Base-by-base conservation (phyloP, 345 rosid genomes). In the Passiflora organensis region DNA sequence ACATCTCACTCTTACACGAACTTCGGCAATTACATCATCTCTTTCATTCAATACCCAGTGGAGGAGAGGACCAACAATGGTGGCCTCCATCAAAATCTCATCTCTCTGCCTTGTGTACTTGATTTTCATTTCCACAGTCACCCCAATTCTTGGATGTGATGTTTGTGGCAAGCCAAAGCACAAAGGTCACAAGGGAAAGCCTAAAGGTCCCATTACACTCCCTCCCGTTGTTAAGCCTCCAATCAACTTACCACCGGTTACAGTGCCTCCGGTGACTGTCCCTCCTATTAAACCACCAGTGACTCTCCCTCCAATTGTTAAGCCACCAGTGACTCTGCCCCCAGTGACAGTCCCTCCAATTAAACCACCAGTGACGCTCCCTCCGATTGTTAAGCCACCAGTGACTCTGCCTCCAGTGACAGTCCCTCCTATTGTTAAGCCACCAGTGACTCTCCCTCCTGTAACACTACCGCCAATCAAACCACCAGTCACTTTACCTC, bases 81-180 rank as follows among this genome's bases (percentile, higher is more conserved):
- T 82, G 91, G 84, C 72, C 20, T 71, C 80, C 59, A 62, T 70
- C 43, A 87, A 82, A 50, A 20, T 70, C 59, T 71, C 77, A 50
- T 78, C 89, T 50, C 73, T 88, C 12, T 68, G 80, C 68, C 60
- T 86, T 24, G 64, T 77, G 68, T 70, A 49, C 76, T 64, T 84
- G 72, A 62, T 91, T 41, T 71, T 74, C 72, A 48, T 86, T 53
- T 81, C 89, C 72, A 43, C 68, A 0, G 80, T 73, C 43, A 51
- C 80, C 41, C 89, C 83, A 24, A 73, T 76, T 43, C 72, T 77
- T 16, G 80, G 76, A 32, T 84, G 96, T 48, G 78, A 80, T 43
- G 48, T 74, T 2, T 91, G 98, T 16, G 69, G 73, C 53, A 77
- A 64, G 57, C 67, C 71, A 0, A 87, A 75, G 59, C 78, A 58